phyloP scores from a whole-genome alignment of 768 basidiomycete species.

The Leccinum pellstonianum region DNA sequence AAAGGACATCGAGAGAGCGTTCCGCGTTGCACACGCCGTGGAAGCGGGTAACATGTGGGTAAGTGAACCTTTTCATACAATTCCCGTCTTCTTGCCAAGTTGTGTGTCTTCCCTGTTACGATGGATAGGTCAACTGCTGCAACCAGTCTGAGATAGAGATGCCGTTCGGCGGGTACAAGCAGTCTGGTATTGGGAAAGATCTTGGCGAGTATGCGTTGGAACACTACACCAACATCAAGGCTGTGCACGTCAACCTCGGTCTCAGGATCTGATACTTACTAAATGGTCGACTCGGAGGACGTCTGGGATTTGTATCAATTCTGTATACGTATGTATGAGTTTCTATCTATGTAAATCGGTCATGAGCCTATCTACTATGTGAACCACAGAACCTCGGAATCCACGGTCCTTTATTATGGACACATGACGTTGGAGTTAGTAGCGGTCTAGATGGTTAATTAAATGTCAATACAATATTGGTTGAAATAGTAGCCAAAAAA shows the following conservation, averaged over 20 bases:
- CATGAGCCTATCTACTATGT: too few species aligned
- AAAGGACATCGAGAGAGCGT: constrained; percentile 35
- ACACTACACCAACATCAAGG: constrained; percentile 11
- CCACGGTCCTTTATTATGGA: too few species aligned
- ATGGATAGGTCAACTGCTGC: constrained; percentile 4
- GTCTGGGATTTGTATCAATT: background rate
- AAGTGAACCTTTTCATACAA: background rate
- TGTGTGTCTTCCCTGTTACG: background rate
- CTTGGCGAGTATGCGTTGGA: constrained; percentile 14
- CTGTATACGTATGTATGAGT: background rate
- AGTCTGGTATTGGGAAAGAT: constrained; percentile 10
- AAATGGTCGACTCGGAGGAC: background rate
- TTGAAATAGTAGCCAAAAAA: too few species aligned
- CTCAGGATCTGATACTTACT: background rate
- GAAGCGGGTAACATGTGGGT: constrained; percentile 63
- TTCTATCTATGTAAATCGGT: too few species aligned
- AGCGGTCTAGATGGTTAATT: too few species aligned
- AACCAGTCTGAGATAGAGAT: constrained; percentile 9
- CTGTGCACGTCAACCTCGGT: constrained; percentile 12
- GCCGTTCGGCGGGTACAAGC: constrained; percentile 14
- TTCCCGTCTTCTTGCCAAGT: background rate
- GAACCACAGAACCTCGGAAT: too few species aligned
- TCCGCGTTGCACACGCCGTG: constrained; percentile 41
- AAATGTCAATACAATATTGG: too few species aligned
- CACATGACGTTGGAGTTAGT: too few species aligned